Percentiles rank a stretch among this genome's conserved stretches.
These are phyloP conservation scores for Hymenoscyphus repandus DNA, from an alignment of 2,329 filamentous ascomycete species.

Conservation along the genomic window DNA sequence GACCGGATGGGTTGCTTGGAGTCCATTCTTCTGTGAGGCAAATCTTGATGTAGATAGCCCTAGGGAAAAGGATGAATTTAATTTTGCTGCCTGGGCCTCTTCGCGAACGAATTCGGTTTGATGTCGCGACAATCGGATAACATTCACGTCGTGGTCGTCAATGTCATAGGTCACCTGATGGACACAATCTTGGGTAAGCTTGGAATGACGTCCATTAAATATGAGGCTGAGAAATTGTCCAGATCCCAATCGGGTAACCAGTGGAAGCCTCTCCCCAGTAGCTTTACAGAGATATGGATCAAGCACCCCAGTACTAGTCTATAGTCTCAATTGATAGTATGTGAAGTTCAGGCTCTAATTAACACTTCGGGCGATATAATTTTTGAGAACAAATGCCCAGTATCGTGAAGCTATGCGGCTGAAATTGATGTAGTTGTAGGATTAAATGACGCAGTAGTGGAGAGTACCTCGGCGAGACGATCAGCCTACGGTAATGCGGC, in stretches of 20 bases:
- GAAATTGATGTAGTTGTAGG: neutral
- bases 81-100: neutral
- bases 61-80: no score
- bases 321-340: neutral
- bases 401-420: neutral
- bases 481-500: no score
- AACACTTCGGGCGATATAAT: neutral
- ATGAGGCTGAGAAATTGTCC: neutral
- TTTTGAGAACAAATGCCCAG: neutral
- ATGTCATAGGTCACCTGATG: neutral
- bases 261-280: no score
- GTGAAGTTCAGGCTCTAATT: neutral
- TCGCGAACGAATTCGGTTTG: neutral
- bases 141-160: neutral
- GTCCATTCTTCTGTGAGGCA: constrained; percentile 16
- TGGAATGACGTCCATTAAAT: neutral
- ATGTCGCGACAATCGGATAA: neutral
- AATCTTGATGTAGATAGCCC: no score
- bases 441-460: no score
- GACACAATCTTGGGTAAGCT: neutral
- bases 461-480: no score
- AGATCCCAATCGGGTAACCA: no score
- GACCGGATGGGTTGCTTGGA: constrained; percentile 13
- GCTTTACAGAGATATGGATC: no score
- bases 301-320: no score